phyloP scores from a whole-genome alignment of 163 green algal species.

The Prototheca wickerhamii region DNA sequence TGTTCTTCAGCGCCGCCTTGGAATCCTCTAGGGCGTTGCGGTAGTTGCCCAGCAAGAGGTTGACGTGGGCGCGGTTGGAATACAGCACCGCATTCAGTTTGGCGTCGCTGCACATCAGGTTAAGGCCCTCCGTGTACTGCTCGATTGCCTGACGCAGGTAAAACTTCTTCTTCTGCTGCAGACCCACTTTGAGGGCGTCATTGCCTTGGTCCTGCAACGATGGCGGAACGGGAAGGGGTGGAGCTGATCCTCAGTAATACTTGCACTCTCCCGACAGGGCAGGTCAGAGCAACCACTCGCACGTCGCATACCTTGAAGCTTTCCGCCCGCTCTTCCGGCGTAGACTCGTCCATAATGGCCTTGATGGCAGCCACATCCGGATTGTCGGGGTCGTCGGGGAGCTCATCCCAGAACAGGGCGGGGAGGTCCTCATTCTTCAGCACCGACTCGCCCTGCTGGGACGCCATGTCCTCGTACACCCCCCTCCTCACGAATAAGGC shows the following conservation, averaged over 20 bases:
- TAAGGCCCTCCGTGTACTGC: slow-evolving; percentile 64
- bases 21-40: slow-evolving; percentile 63
- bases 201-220: slow-evolving; percentile 67
- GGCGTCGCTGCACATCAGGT: slow-evolving; percentile 18
- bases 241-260: background rate
- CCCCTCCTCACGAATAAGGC: too few species aligned
- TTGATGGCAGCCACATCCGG: slow-evolving; percentile 58
- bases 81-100: slow-evolving; percentile 44
- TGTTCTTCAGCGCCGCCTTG: slow-evolving; percentile 35
- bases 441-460: too few species aligned
- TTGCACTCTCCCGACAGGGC: background rate
- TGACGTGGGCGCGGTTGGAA: slow-evolving; percentile 71
- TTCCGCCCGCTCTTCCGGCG: slow-evolving; percentile 63
- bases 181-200: slow-evolving; percentile 56
- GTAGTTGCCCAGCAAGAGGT: slow-evolving; percentile 71
- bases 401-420: slow-evolving; percentile 45
- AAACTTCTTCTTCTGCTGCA: slow-evolving; percentile 64
- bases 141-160: slow-evolving; percentile 68
- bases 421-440: slow-evolving; percentile 25
- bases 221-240: background rate
- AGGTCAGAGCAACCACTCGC: too few species aligned
- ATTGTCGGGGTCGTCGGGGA: slow-evolving; percentile 60
- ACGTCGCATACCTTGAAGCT: slow-evolving; percentile 79
- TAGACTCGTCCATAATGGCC: slow-evolving; percentile 63
- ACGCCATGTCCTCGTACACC: too few species aligned